A percentile compares a stretch with the other conserved stretches of the same genome.
Evolutionary conservation across 1,284 basidiomycete species (phyloP).

Genomic region (Cutaneotrichosporon cutaneum): DNA sequence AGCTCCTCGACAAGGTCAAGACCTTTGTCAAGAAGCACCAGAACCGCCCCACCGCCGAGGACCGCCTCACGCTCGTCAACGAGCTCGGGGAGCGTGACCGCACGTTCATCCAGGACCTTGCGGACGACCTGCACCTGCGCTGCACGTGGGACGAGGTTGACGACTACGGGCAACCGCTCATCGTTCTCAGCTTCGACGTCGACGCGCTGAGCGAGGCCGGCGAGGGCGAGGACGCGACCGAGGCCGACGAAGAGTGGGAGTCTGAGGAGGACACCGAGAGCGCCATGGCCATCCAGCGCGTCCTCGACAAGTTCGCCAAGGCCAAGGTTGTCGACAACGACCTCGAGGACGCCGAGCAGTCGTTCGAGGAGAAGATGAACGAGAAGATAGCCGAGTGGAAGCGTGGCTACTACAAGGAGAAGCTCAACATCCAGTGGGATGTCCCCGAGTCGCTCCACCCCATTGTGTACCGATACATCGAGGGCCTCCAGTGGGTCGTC

Average conservation of each 20-base stretch:
- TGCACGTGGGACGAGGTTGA: constrained; percentile 88
- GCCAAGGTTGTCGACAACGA: constrained; percentile 69
- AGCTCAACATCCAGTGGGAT: constrained; percentile 75
- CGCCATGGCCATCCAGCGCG: constrained; percentile 70
- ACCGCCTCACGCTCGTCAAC: constrained; percentile 68
- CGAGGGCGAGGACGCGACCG: constrained; percentile 32
- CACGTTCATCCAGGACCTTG: constrained; percentile 70
- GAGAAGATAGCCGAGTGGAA: constrained; percentile 94
- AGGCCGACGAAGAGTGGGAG: constrained; percentile 47
- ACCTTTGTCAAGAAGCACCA: constrained; percentile 63
- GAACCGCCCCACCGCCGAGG: constrained; percentile 55
- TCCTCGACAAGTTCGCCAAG: constrained; percentile 82
- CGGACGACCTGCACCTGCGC: constrained; percentile 69
- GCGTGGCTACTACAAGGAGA: constrained; percentile 83
- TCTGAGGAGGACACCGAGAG: constrained; percentile 60
- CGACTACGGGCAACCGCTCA: constrained; percentile 64
- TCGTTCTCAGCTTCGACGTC: constrained; percentile 59
- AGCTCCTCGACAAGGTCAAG: constrained; percentile 73
- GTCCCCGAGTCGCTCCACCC: constrained; percentile 63
- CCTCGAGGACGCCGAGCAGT: constrained; percentile 70
- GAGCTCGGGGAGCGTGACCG: constrained; percentile 73
- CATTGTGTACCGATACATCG: constrained; percentile 77
- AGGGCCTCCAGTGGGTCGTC: constrained; percentile 98
- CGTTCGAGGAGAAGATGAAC: constrained; percentile 68
- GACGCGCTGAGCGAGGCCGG: constrained; percentile 47